Percentiles rank a stretch among this genome's conserved stretches.
Evolutionary conservation across 2,329 filamentous ascomycete genomes (phyloP).

Genomic region (Aspergillus versicolor): DNA sequence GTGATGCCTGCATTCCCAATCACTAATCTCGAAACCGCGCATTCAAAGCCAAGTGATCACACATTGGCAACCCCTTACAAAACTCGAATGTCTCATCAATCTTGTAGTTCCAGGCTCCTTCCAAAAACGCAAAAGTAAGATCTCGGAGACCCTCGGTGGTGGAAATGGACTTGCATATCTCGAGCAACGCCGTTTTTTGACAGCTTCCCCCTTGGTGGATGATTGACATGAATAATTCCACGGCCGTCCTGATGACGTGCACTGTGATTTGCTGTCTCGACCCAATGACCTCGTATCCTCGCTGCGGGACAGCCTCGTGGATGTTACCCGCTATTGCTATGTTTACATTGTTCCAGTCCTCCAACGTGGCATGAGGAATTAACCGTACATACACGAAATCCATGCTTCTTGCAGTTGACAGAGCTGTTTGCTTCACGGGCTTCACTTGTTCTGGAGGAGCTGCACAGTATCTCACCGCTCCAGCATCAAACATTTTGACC

Average conservation of each 20-base stretch:
- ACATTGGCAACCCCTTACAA: background rate
- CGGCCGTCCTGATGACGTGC: background rate
- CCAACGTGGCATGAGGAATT: constrained; percentile 17
- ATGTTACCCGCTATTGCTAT: background rate
- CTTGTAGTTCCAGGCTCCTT: background rate
- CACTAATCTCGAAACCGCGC: background rate
- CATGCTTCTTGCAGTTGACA: constrained; percentile 12
- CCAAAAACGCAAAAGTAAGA: background rate
- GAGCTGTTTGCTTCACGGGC: background rate
- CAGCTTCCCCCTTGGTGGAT: background rate
- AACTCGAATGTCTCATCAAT: background rate
- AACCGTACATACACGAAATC: constrained; percentile 8
- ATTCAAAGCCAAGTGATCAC: background rate
- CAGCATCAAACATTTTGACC: constrained; percentile 8
- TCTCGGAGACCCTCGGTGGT: background rate
- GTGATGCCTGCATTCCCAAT: background rate
- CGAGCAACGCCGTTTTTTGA: background rate
- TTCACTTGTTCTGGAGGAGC: background rate
- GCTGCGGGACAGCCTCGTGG: background rate
- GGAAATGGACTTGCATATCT: background rate
- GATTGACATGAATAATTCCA: background rate
- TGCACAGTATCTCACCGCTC: constrained; percentile 16
- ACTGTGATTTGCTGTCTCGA: background rate
- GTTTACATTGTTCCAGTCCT: background rate
- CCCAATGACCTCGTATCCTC: background rate